phyloP scores from a whole-genome alignment of 2,329 filamentous ascomycete genomes.

The Pseudocercospora crystallina region DNA sequence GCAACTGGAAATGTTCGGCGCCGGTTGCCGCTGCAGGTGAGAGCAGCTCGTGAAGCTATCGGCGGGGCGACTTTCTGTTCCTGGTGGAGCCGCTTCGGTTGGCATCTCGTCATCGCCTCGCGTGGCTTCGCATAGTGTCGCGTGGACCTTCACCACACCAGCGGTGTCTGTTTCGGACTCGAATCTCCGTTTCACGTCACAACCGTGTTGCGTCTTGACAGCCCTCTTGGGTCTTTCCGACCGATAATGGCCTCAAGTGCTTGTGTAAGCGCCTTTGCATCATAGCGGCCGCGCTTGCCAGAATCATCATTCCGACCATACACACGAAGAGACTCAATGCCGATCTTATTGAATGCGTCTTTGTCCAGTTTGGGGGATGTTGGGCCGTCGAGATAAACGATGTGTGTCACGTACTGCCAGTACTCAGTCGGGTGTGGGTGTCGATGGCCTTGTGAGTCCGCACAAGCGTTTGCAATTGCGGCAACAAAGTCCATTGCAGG shows the following conservation, averaged over 20 bases:
- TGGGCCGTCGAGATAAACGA: slow-evolving; percentile 74
- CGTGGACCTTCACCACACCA: slow-evolving; percentile 10
- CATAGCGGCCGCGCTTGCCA: slow-evolving; percentile 64
- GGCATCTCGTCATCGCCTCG: not conserved
- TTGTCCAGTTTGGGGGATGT: slow-evolving; percentile 70
- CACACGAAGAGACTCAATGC: slow-evolving; percentile 74
- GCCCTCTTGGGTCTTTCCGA: slow-evolving; percentile 54
- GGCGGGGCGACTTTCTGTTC: slow-evolving; percentile 23
- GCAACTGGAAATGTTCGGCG: slow-evolving; percentile 7
- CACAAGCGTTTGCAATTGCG: slow-evolving; percentile 73
- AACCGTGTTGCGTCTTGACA: slow-evolving; percentile 62
- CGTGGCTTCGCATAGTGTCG: slow-evolving; percentile 4
- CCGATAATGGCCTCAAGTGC: slow-evolving; percentile 77
- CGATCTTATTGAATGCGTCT: slow-evolving; percentile 60
- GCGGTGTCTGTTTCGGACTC: not conserved
- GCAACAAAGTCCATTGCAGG: slow-evolving; percentile 77
- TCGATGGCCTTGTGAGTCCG: slow-evolving; percentile 59
- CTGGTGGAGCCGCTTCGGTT: slow-evolving; percentile 12
- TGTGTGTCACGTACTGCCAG: slow-evolving; percentile 73
- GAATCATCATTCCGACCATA: slow-evolving; percentile 67
- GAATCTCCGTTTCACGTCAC: slow-evolving; percentile 22
- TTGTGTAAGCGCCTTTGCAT: slow-evolving; percentile 70
- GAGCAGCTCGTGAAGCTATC: slow-evolving; percentile 3
- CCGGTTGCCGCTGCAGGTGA: slow-evolving; percentile 14
- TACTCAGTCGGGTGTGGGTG: slow-evolving; percentile 48